phyloP scores from a whole-genome alignment of 2,329 filamentous ascomycete species.

The Fusarium decemcellulare region DNA sequence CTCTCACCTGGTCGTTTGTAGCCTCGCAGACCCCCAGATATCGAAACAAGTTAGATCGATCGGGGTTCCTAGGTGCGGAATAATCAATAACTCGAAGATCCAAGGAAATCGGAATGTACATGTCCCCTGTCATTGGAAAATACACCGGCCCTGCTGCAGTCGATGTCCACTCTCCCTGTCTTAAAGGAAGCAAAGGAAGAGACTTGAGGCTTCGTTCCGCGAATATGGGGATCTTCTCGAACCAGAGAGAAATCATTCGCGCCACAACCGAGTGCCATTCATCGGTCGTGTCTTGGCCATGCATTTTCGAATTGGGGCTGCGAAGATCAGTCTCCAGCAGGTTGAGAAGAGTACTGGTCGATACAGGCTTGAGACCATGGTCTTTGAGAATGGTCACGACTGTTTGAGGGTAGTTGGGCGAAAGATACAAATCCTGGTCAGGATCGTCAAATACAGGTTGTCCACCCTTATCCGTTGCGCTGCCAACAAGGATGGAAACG shows the following conservation, averaged over 20 bases:
- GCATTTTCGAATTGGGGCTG: conserved; percentile 11
- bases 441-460: conserved; percentile 25
- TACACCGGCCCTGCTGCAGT: background rate
- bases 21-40: conserved; percentile 20
- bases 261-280: conserved; percentile 25
- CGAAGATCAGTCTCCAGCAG: conserved; percentile 18
- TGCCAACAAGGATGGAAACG: background rate
- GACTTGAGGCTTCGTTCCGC: background rate
- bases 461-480: background rate
- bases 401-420: conserved; percentile 1
- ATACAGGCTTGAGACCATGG: background rate
- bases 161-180: conserved; percentile 6
- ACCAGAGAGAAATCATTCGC: background rate
- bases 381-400: background rate
- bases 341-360: accelerated
- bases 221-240: no score
- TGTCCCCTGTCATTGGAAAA: conserved; percentile 2
- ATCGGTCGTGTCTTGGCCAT: background rate
- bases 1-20: conserved; percentile 4
- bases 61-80: background rate
- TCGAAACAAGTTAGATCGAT: conserved; percentile 3
- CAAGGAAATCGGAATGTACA: conserved; percentile 7
- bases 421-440: conserved; percentile 17
- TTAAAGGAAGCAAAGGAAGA: conserved; percentile 21
- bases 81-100: conserved; percentile 3